phyloP scores from a whole-genome alignment of 108 stramenopile species.

The Mayamaea pseudoterrestris region DNA sequence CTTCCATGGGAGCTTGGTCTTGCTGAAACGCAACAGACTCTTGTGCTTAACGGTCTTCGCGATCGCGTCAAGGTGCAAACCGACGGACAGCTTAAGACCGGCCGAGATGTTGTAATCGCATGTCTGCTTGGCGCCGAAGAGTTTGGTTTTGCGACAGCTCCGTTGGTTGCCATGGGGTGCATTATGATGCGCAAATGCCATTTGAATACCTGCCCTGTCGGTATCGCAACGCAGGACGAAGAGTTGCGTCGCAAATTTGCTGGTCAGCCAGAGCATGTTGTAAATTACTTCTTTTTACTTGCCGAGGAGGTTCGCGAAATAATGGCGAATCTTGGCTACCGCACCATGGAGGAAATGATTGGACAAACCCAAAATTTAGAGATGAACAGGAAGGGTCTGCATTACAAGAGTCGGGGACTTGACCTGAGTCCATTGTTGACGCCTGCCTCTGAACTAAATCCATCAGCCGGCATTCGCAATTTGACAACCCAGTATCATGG shows the following conservation, averaged over 20 bases:
- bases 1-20: slow-evolving; percentile 94
- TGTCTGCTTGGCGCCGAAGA: slow-evolving; percentile 89
- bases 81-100: slow-evolving; percentile 91
- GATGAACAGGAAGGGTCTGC: slow-evolving; percentile 73
- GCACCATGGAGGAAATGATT: slow-evolving; percentile 90
- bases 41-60: slow-evolving; percentile 86
- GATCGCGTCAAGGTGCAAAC: slow-evolving; percentile 87
- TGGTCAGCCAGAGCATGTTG: slow-evolving; percentile 94
- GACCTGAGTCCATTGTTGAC: slow-evolving; percentile 89
- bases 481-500: slow-evolving; percentile 79
- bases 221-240: slow-evolving; percentile 95
- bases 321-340: slow-evolving; percentile 92
- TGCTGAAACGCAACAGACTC: slow-evolving; percentile 91
- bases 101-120: slow-evolving; percentile 89
- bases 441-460: slow-evolving; percentile 87
- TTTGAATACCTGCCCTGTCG: slow-evolving; percentile 94
- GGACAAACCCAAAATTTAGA: slow-evolving; percentile 91
- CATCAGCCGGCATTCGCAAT: slow-evolving; percentile 67
- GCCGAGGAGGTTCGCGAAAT: slow-evolving; percentile 93
- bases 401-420: slow-evolving; percentile 94
- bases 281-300: slow-evolving; percentile 93
- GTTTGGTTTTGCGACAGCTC: slow-evolving; percentile 89
- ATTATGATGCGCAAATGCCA: slow-evolving; percentile 98
- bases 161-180: slow-evolving; percentile 90
- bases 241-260: slow-evolving; percentile 89